A percentile compares a stretch with the other conserved stretches of the same genome.
phyloP scores from a whole-genome alignment of 2,329 filamentous ascomycete genomes.

The Chaetomiaceae sp. region DNA sequence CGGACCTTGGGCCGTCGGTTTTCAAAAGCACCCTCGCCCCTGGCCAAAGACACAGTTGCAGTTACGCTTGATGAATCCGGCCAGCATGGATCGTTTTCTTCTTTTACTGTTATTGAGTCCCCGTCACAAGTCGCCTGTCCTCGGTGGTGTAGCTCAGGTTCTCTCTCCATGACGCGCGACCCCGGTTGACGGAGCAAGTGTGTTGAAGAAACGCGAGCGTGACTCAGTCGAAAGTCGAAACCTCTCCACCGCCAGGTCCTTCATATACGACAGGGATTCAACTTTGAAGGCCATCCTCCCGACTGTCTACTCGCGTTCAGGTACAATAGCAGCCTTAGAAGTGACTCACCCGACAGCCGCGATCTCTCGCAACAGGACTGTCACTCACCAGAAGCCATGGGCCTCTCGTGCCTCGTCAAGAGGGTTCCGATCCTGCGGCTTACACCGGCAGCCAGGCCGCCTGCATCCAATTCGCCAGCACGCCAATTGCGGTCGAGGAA shows the following conservation, averaged over 20 bases:
- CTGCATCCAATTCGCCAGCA: background rate
- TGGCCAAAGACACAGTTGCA: background rate
- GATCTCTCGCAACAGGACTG: background rate
- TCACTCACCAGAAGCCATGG: conserved; percentile 11
- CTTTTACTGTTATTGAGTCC: background rate
- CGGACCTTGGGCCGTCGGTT: background rate
- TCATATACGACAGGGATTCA: conserved; percentile 2
- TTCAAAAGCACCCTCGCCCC: background rate
- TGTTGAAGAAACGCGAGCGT: background rate
- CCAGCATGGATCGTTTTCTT: conserved; percentile 1
- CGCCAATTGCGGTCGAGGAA: background rate
- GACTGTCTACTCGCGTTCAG: background rate
- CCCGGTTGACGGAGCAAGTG: background rate
- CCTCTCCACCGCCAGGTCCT: background rate
- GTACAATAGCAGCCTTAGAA: background rate
- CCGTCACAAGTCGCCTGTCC: background rate
- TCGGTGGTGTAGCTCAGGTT: background rate
- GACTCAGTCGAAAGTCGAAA: conserved; percentile 3
- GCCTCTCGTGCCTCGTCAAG: conserved; percentile 16
- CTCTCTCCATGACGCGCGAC: background rate
- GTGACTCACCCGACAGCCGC: background rate
- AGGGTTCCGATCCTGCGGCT: conserved; percentile 4
- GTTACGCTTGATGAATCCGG: background rate
- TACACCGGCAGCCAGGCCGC: background rate
- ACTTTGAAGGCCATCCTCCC: background rate